Percentiles rank a stretch among this genome's conserved stretches.
phyloP scores from a whole-genome alignment of 257 asterid species.

The Nicotiana benthamiana region DNA sequence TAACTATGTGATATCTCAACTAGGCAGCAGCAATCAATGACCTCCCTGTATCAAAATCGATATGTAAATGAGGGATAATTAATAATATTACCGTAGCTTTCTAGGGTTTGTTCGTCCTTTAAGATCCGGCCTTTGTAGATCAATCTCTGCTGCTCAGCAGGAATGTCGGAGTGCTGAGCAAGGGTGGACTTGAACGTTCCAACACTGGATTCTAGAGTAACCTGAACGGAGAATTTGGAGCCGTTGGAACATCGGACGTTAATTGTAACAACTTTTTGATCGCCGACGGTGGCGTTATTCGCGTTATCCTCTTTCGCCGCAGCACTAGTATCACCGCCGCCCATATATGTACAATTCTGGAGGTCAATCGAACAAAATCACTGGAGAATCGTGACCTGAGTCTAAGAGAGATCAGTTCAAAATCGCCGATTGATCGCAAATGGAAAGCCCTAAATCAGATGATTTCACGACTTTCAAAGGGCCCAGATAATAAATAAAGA shows the following conservation, averaged over 20 bases:
- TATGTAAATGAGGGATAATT: not conserved
- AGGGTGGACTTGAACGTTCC: conserved; percentile 39
- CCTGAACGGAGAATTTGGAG: conserved; percentile 35
- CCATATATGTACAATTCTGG: conserved; percentile 19
- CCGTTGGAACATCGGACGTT: conserved; percentile 47
- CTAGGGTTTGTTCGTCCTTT: conserved; percentile 56
- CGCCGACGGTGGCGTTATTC: conserved; percentile 12
- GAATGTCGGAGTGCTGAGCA: conserved; percentile 37
- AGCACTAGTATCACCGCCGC: conserved; percentile 36
- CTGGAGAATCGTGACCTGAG: not conserved
- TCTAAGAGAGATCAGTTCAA: not conserved
- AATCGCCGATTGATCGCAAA: not conserved
- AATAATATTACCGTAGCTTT: conserved; percentile 36
- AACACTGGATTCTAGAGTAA: conserved; percentile 34
- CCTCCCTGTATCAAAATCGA: not conserved
- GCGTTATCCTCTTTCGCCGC: conserved; percentile 15
- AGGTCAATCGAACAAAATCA: not conserved
- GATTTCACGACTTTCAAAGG: not conserved
- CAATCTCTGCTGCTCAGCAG: conserved; percentile 45
- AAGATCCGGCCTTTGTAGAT: conserved; percentile 61
- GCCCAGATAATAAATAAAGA: not conserved
- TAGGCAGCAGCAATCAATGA: not conserved
- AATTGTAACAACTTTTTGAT: conserved; percentile 31
- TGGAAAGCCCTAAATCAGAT: not conserved
- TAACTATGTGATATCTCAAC: not conserved